Percentiles rank a stretch among this genome's conserved stretches.
Evolutionary conservation across 2,329 filamentous ascomycete species (phyloP).

Genomic region (Cladobotryum mycophilum): DNA sequence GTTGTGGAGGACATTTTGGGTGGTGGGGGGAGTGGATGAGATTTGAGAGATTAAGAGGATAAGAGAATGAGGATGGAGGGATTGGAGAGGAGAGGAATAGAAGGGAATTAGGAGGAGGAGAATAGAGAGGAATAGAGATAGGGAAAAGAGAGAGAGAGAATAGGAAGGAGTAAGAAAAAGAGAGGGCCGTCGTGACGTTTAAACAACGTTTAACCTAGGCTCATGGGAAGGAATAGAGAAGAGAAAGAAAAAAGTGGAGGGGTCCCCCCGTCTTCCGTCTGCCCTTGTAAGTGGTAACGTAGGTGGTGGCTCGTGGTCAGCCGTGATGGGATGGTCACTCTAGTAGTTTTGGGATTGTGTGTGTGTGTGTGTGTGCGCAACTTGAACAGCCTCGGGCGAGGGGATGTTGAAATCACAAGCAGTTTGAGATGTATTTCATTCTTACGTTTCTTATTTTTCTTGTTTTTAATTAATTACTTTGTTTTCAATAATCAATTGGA

Average conservation of each 20-base stretch:
- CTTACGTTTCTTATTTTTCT: neutral
- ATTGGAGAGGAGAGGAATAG: neutral
- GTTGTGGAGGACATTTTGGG: constrained; percentile 39
- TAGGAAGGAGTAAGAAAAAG: neutral
- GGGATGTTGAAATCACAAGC: neutral
- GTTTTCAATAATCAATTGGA: too few species aligned
- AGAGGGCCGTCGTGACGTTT: neutral
- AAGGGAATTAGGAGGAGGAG: constrained; percentile 7
- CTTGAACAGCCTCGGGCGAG: constrained; percentile 3
- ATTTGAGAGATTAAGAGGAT: neutral
- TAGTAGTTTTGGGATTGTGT: neutral
- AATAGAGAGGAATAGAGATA: neutral
- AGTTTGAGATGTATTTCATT: neutral
- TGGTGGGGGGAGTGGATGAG: constrained; percentile 3
- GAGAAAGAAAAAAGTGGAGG: neutral
- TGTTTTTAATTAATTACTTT: too few species aligned
- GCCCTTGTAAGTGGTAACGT: too few species aligned
- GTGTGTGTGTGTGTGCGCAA: neutral
- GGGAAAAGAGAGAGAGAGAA: neutral
- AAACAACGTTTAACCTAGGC: too few species aligned
- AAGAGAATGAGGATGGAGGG: constrained; percentile 5
- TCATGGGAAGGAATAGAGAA: neutral
- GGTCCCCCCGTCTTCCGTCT: too few species aligned
- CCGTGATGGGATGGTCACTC: neutral
- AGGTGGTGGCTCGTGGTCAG: neutral